A percentile compares a stretch with the other conserved stretches of the same genome.
These are phyloP conservation scores for Bonia amplexicaulis DNA, from an alignment of 176 grass and related monocot species.

Conservation along the genomic window DNA sequence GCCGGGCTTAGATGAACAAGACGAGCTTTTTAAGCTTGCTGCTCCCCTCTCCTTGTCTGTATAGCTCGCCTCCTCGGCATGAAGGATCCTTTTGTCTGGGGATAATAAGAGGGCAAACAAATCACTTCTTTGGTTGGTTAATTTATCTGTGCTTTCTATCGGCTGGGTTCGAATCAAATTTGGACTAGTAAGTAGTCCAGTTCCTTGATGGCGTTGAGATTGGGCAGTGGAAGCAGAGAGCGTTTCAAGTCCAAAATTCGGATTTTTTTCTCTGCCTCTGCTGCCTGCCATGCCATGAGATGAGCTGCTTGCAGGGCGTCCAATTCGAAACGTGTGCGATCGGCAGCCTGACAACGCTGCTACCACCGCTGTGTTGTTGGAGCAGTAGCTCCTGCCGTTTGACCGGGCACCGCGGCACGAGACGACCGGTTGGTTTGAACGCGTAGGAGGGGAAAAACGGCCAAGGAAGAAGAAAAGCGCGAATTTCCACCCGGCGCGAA, in stretches of 20 bases:
- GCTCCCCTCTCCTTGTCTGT: background rate
- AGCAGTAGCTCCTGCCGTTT: too few relatives aligned
- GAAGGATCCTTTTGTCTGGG: background rate
- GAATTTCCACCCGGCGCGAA: too few relatives aligned
- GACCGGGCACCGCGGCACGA: too few relatives aligned
- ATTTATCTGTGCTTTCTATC: background rate
- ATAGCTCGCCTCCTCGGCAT: background rate
- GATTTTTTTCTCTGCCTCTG: background rate
- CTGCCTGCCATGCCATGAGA: background rate
- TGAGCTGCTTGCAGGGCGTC: background rate
- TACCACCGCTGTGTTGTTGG: too few relatives aligned
- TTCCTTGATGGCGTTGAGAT: too few relatives aligned
- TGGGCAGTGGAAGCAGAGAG: too few relatives aligned
- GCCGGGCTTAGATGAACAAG: background rate
- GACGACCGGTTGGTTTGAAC: too few relatives aligned
- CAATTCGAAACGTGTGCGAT: background rate
- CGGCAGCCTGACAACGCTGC: background rate
- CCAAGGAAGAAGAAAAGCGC: too few relatives aligned
- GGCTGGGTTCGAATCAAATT: background rate
- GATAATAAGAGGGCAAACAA: background rate
- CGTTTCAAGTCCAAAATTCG: background rate
- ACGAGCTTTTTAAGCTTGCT: background rate
- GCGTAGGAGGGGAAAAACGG: too few relatives aligned
- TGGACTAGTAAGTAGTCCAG: too few relatives aligned
- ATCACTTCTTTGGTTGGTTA: constrained; percentile 25